Evolutionary conservation across 768 basidiomycete genomes (phyloP), one percentile per base, ranked within the genome.

Genomic region (Dioszegia hungarica): DNA sequence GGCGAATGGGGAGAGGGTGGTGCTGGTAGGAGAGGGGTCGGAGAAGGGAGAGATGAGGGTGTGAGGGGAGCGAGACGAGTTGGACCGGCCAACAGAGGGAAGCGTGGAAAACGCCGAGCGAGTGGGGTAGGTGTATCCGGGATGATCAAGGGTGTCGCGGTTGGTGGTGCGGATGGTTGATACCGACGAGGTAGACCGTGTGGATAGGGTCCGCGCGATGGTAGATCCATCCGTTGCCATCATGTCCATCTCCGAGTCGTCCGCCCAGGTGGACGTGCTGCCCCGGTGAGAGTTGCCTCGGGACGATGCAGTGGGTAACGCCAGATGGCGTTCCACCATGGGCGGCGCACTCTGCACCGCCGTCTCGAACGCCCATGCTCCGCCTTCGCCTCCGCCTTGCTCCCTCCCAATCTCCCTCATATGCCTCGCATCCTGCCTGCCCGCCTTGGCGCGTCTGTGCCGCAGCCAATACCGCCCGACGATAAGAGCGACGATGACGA

Each of bases 231-330:
- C 61, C 14, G 39, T 45, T 2, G 61, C 61, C 19, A 62, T 29
- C 57, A 62, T 58, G 53, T 62, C 61, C 22, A 51, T 41, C 43
- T 62, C 61, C 4, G 61, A 58, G 34, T 62, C 56, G 24, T 56
- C 52, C n/a, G 50, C 44, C 60, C 60, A 61, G 14, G 51, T 40
- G 36, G 59, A 54, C 2, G 12, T 20, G 25, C 49, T 51, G 3
- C 38, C 20, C 36, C 49, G 15, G 27, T 38, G 29, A 29, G 47
- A 9, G 22, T 9, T 20, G 17, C 14, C 6, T 19, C 5, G 22
- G 8, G 8, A 8, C 43, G 43, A 19, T 8, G 39, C 8, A 11
- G 11, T 22, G 24, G 4, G 22, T 5, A 24, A 19, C 43, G 27
- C 5, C 19, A 24, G 14, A 12, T 28, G 45, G 25, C 45, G 45